Percentiles rank a stretch among this genome's conserved stretches.
Evolutionary conservation across 1,284 basidiomycete species (phyloP).

Genomic region (Rhodotorula glutinis): DNA sequence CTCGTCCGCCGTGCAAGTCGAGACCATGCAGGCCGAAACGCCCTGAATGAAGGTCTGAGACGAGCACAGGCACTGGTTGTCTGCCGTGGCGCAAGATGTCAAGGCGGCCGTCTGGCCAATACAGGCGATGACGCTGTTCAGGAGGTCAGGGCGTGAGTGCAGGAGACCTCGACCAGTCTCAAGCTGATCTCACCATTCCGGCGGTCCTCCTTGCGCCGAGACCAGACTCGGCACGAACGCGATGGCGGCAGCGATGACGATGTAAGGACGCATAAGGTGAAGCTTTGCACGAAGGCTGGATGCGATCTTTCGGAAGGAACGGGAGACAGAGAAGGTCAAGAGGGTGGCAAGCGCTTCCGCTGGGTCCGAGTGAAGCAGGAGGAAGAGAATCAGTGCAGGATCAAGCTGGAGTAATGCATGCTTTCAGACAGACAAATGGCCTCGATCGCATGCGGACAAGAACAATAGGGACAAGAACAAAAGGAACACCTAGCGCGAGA

Average conservation of each 20-base stretch:
- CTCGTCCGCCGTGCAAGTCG: slow-evolving; percentile 3
- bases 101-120: slow-evolving; percentile 6
- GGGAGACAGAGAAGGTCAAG: neutral
- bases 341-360: neutral
- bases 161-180: neutral
- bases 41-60: slow-evolving; percentile 19
- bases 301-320: neutral
- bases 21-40: slow-evolving; percentile 15
- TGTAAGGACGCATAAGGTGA: slow-evolving; percentile 21
- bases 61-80: slow-evolving; percentile 27
- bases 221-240: slow-evolving; percentile 14
- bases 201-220: slow-evolving; percentile 14
- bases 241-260: slow-evolving; percentile 18
- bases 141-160: too few species aligned
- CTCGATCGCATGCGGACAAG: neutral
- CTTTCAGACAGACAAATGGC: too few species aligned
- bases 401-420: too few species aligned
- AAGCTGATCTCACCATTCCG: slow-evolving; percentile 10
- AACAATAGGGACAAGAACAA: slow-evolving; percentile 5
- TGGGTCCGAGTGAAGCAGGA: too few species aligned
- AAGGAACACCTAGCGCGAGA: neutral
- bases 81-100: slow-evolving; percentile 22
- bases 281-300: too few species aligned
- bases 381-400: too few species aligned
- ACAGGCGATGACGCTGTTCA: slow-evolving; percentile 22